These are phyloP conservation scores for Astrocystis sublimbata DNA, from an alignment of 495 filamentous ascomycete species.

Conservation along the genomic window DNA sequence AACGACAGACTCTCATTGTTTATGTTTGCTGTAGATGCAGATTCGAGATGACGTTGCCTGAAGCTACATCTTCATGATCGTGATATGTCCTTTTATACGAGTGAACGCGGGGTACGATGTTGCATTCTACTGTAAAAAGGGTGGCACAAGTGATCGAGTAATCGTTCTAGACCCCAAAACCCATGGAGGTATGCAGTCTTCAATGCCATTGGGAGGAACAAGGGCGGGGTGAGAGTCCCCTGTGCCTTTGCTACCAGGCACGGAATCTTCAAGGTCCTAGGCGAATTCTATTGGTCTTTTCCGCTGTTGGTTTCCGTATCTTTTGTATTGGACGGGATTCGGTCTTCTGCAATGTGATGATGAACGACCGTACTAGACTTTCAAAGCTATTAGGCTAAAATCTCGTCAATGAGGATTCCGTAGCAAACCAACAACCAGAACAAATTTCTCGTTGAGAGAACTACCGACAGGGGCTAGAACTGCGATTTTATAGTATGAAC, in stretches of 20 bases:
- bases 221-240: background rate
- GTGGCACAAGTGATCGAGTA: background rate
- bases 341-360: background rate
- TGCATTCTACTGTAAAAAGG: too few species aligned
- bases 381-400: conserved; percentile 2
- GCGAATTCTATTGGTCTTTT: background rate
- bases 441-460: background rate
- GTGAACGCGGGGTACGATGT: background rate
- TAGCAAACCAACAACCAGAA: background rate
- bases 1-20: background rate
- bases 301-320: background rate
- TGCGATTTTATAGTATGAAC: background rate
- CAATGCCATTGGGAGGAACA: background rate
- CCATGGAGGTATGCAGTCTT: background rate
- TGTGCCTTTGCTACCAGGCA: background rate
- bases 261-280: background rate
- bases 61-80: background rate
- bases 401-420: background rate
- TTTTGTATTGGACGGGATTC: background rate
- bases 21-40: background rate
- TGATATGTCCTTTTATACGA: background rate
- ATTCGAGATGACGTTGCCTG: background rate
- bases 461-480: background rate
- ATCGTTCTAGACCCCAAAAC: background rate
- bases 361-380: background rate